Evolutionary conservation across 129 eudicot genomes (phyloP).

Genomic region (Tagetes erecta): DNA sequence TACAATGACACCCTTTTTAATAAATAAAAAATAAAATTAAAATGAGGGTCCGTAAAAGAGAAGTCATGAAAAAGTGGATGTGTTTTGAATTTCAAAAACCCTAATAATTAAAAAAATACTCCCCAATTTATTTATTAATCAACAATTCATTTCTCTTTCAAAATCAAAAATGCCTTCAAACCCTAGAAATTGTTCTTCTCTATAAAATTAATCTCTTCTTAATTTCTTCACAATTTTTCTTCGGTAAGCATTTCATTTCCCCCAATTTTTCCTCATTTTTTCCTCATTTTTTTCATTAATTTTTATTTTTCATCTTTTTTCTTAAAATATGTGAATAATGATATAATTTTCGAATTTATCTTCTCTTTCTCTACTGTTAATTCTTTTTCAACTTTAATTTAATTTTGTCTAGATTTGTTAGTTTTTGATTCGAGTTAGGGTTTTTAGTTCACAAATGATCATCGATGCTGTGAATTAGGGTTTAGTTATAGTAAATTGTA

Average conservation of each 20-base stretch:
- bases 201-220: conserved; percentile 27
- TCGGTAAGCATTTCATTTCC: conserved; percentile 50
- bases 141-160: conserved; percentile 42
- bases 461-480: not conserved
- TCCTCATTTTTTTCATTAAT: not conserved
- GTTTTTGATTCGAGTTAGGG: not conserved
- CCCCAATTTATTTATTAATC: conserved; percentile 25
- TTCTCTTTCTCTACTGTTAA: conserved; percentile 25
- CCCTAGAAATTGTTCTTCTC: conserved; percentile 49
- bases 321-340: conserved; percentile 29
- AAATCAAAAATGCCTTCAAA: conserved; percentile 42
- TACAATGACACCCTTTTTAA: conserved; percentile 31
- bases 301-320: conserved; percentile 24
- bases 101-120: conserved; percentile 31
- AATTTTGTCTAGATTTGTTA: conserved; percentile 27
- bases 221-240: conserved; percentile 32
- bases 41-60: conserved; percentile 34
- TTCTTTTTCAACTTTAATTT: conserved; percentile 9
- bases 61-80: conserved; percentile 40
- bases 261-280: conserved; percentile 17
- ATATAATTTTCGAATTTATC: conserved; percentile 20
- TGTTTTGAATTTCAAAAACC: conserved; percentile 42
- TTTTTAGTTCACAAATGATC: not conserved
- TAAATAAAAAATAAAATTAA: not conserved
- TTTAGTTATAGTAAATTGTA: conserved; percentile 6